Evolutionary conservation across 192 early-diverging fungal species (phyloP), one percentile per base, ranked within the genome.

Genomic region (Martensiomyces pterosporus): DNA sequence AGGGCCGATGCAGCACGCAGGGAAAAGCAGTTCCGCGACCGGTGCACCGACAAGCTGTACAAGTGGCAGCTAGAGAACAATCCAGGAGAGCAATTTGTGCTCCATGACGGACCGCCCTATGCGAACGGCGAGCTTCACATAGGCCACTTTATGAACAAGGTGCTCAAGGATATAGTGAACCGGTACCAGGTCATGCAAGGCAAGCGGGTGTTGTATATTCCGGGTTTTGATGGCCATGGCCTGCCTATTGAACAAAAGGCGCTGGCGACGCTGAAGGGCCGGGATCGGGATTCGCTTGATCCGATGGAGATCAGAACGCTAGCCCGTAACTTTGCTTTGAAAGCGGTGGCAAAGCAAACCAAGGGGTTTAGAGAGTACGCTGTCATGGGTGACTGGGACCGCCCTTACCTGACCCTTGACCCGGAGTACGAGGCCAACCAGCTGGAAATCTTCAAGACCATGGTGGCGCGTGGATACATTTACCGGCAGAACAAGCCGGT

Each of bases 51-150:
- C 22, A 66, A 75, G 23, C 61, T 88, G 15, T 90, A 90, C 57
- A 39, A 57, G 21, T 88, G 86, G 86, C 88, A 90, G 76, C 72
- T 86, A 16, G 64, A 79, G 39, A 82, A 85, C 61, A 84, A 83
- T 39, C 55, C 77, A 12, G 79, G 80, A n/a, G 72, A 75, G 4
- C 55, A 78, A n/a, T 90, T 86, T 79, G 72, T 88, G 7, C 73
- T 88, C 38, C 88, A 90, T 39, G 88, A 90, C 55, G 86, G 88
- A 16, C 88, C 88, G 25, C 88, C 88, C 17, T 90, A 90, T 57
- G 88, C 86, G 27, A 87, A 90, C 56, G 88, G 86, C 21, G 74
- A 76, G 39, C 60, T 88, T 16, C 85, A 90, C 57, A 77, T 81
- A 40, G 83, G 80, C 2, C 88, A 90, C 42, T 85, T 85, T 25